Base-by-base conservation (phyloP, 192 early-diverging fungal species). In the Glomus cerebriforme region DNA sequence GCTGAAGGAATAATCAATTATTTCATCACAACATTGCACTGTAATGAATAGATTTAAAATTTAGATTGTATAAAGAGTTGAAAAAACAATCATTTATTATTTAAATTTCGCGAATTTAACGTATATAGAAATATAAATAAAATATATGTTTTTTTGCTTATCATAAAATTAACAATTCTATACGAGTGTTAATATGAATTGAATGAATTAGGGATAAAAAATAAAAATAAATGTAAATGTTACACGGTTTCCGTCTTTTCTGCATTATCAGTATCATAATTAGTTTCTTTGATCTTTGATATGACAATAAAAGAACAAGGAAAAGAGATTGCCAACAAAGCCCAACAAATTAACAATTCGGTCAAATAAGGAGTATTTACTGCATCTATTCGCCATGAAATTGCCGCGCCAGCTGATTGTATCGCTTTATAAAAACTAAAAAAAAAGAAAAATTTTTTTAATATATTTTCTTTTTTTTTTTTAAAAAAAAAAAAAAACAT, bases 381-480 rank as follows among this genome's bases (percentile, higher is more conserved):
- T 58, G 92, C 89, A 77, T 91, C 92, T 70, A 93, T 82, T 75
- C 92, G 90, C 88, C 92, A 91, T 0, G 91, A 86, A 45, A 94
- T 87, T 70, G 92, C 93, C 66, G 83, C 88, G n/a, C 89, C 92
- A 71, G 90, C 88, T 76, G 91, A 93, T 88, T 96, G 95, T 72
- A 95, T 92, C 70, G 91, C 92, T 90, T 97, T 97, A 92, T 97
- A 97, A 87, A 93, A 95, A 4, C 95, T 78, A 43, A 7, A 59
- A 34, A 58, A 49, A 3, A 26, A 22, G n/a, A n/a, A n/a, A n/a
- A n/a, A n/a, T n/a, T n/a, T n/a, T n/a, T n/a, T n/a, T n/a, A n/a
- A n/a, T n/a, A n/a, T n/a, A n/a, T n/a, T n/a, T n/a, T n/a, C n/a
- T n/a, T n/a, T n/a, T n/a, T n/a, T n/a, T n/a, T n/a, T n/a, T n/a